Base-by-base conservation (phyloP, 768 basidiomycete species). In the Glaciozyma antarctica region DNA sequence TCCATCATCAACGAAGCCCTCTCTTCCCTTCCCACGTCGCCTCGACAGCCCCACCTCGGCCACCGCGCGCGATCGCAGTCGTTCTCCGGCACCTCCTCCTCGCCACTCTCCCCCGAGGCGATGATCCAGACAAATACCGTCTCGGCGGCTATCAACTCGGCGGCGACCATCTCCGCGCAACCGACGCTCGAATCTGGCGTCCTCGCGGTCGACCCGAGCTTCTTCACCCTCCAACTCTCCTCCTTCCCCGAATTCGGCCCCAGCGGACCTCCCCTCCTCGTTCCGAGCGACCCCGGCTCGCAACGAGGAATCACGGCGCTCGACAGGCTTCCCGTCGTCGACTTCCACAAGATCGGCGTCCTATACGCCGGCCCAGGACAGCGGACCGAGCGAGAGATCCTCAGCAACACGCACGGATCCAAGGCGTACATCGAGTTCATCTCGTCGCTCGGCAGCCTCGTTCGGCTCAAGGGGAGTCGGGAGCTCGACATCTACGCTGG, bases 341-440 rank as follows among this genome's bases (percentile, higher is more conserved):
- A 99, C 77, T 92, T 89, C 0, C 90, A 98, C 77, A 94, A 95
- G 76, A 87, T 98, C 44, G 95, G 90, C 5, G 87, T 99, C 63
- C 81, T 99, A 78, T 99, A 98, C 72, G 94, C 92, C 53, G 93
- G 88, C 0, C 89, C 90, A 6, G 90, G 90, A 2, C 95, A 98
- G 77, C 85, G 80, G 12, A 78, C 83, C 45, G 94, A 98, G 75
- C 76, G 78, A 22, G 90, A 94, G 62, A 97, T 98, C 60, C 81
- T 99, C 24, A 81, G 82, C 63, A 99, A 99, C 75, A 83, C 84
- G 2, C 86, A 94, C 75, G 95, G 95, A 12, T 97, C 94, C 0
- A 90, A 92, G 1, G 87, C 90, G 3, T 99, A 97, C 76, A 88
- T 90, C 8, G 85, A 89, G 15, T 97, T 99, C 77, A 81, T 99